Percentiles rank a stretch among this genome's conserved stretches.
phyloP scores from a whole-genome alignment of 2,329 filamentous ascomycete species.

The Fusarium succisae region DNA sequence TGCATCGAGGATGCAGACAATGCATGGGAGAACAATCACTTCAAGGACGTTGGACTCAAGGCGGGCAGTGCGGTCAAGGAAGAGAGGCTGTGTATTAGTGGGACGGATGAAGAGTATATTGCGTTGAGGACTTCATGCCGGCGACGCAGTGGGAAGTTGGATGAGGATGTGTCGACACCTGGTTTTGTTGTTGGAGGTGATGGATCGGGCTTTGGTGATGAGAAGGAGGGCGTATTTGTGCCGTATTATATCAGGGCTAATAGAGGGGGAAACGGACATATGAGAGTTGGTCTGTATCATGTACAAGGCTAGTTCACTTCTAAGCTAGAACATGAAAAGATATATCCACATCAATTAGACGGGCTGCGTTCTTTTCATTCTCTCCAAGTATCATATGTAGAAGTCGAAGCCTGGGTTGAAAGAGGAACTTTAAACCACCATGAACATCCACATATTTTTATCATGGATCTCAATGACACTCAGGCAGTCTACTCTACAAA shows the following conservation, averaged over 20 bases:
- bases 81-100: background rate
- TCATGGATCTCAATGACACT: rapidly evolving
- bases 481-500: background rate
- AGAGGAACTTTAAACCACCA: rapidly evolving
- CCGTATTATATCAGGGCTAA: constrained; percentile 29
- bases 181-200: background rate
- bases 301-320: background rate
- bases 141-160: background rate
- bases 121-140: constrained; percentile 18
- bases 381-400: background rate
- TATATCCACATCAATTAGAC: background rate
- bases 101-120: constrained; percentile 18
- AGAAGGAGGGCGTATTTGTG: background rate
- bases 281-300: constrained; percentile 19
- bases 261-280: constrained; percentile 18
- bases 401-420: rapidly evolving
- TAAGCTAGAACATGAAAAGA: rapidly evolving
- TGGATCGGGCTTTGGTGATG: background rate
- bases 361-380: too few species aligned
- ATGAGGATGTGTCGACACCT: background rate
- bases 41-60: constrained; percentile 16
- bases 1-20: constrained; percentile 62
- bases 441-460: rapidly evolving
- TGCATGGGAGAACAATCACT: constrained; percentile 29
- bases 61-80: background rate